Conservation (phyloP, 2,329 filamentous ascomycete species). For the Pestalotiopsis sp. region DNA sequence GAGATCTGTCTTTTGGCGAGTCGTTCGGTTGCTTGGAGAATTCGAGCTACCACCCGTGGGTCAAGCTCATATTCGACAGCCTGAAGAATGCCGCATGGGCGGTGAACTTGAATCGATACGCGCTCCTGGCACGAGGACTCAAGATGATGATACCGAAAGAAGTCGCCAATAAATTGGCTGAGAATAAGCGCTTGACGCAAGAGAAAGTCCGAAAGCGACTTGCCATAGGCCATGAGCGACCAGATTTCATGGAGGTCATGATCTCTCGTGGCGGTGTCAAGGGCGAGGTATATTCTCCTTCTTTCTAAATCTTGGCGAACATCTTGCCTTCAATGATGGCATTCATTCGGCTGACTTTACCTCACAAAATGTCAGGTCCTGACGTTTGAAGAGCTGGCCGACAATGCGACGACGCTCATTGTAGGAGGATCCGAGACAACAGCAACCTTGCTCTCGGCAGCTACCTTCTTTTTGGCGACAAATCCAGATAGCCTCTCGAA, state of each 20-base stretch:
- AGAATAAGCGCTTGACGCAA: neutral
- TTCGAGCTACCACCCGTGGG: conserved; percentile 1
- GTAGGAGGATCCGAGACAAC: conserved; percentile 2
- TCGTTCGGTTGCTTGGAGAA: neutral
- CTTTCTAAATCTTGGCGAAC: too few species aligned
- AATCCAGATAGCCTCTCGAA: neutral
- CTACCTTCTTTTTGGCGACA: neutral
- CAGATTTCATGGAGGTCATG: neutral
- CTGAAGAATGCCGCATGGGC: neutral
- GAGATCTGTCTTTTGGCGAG: neutral
- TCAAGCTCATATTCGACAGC: neutral
- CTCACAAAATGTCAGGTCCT: neutral
- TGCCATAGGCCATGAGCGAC: neutral
- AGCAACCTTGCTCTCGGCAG: neutral
- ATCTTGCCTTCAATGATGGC: too few species aligned
- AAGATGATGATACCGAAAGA: neutral
- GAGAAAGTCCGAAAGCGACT: neutral
- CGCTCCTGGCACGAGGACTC: too few species aligned
- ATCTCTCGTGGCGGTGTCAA: neutral
- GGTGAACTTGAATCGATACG: too few species aligned
- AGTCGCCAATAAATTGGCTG: neutral
- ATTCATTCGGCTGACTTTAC: too few species aligned
- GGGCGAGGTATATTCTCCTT: too few species aligned
- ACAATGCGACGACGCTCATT: conserved; percentile 21
- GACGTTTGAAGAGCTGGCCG: conserved; percentile 19